phyloP scores from a whole-genome alignment of 2,329 filamentous ascomycete genomes.

The Aspergillus fischeri region DNA sequence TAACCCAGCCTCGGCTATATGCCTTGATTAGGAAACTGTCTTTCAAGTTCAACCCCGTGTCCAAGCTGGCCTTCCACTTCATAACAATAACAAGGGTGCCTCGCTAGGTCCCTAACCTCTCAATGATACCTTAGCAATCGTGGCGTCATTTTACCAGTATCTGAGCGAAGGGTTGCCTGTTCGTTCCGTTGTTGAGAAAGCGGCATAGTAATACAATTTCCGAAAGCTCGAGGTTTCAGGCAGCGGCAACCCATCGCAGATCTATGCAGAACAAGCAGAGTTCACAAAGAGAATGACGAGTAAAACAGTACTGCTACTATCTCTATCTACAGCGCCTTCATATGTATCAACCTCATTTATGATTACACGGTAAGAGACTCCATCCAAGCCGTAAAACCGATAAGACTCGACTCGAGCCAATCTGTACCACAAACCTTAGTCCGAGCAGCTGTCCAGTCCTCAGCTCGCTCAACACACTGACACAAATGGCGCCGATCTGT shows the following conservation, averaged over 20 bases:
- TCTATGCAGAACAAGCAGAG: neutral
- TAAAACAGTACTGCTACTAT: too few species aligned
- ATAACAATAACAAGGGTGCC: neutral
- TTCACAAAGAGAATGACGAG: too few species aligned
- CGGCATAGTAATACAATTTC: neutral
- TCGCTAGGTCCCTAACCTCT: neutral
- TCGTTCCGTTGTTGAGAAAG: neutral
- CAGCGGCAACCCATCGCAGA: neutral
- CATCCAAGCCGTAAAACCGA: neutral
- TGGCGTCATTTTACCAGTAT: neutral
- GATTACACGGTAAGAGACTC: neutral
- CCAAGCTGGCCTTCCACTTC: neutral
- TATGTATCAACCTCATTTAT: too few species aligned
- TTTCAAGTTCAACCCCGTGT: neutral
- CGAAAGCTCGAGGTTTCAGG: too few species aligned
- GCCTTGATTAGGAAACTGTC: slow-evolving; percentile 13
- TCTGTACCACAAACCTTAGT: neutral
- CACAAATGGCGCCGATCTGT: slow-evolving; percentile 19
- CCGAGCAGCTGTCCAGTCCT: neutral
- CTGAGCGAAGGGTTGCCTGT: neutral
- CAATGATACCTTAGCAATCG: neutral
- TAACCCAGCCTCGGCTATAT: slow-evolving; percentile 18
- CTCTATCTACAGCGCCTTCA: too few species aligned
- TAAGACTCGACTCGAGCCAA: neutral
- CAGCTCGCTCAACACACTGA: slow-evolving; percentile 3